Conservation (phyloP, 2,329 filamentous ascomycete genomes). For the Talaromyces pinophilus region DNA sequence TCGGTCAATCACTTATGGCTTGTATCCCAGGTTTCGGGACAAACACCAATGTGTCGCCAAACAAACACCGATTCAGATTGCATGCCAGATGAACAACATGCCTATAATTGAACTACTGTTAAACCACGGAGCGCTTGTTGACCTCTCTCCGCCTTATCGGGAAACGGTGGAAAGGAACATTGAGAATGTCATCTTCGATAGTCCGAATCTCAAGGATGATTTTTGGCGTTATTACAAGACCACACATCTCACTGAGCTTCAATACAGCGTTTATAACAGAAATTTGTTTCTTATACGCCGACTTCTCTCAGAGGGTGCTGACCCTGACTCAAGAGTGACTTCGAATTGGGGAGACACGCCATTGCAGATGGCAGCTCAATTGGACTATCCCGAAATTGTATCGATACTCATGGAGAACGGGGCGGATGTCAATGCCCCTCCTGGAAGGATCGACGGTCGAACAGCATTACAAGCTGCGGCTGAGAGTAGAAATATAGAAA, state of each 20-base stretch:
- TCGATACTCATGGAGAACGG: not conserved
- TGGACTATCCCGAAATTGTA: not conserved
- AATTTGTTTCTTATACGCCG: not conserved
- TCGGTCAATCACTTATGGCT: too few species aligned
- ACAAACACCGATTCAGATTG: constrained; percentile 8
- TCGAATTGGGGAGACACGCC: not conserved
- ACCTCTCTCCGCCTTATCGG: not conserved
- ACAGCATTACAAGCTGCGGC: not conserved
- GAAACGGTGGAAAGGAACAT: too few species aligned
- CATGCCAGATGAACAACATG: not conserved
- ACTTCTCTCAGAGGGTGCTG: not conserved
- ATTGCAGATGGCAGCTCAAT: not conserved
- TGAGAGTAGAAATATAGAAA: not conserved
- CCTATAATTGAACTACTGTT: not conserved
- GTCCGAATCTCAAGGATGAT: too few species aligned
- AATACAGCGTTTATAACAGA: constrained; percentile 8
- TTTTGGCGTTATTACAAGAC: too few species aligned
- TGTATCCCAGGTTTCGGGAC: too few species aligned
- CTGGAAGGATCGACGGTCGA: not conserved
- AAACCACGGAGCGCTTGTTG: not conserved
- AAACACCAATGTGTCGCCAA: not conserved
- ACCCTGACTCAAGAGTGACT: not conserved
- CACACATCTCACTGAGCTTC: not conserved
- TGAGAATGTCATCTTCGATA: too few species aligned
- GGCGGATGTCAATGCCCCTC: not conserved